Evolutionary conservation across 768 basidiomycete species (phyloP), one percentile per base, ranked within the genome.

Genomic region (Rhodotorula babjevae): DNA sequence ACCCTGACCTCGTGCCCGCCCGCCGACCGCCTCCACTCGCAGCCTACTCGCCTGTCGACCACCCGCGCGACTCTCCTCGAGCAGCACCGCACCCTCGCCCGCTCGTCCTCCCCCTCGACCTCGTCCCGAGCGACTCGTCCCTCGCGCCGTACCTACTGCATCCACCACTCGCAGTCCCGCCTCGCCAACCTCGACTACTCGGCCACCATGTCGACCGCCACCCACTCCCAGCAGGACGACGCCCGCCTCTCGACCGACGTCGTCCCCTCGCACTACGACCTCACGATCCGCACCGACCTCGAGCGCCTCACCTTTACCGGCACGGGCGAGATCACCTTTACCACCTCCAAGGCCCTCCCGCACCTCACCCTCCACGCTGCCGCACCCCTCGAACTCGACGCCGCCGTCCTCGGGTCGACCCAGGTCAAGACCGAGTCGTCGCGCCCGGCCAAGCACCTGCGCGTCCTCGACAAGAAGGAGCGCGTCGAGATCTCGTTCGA

Each of bases 251-350:
- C n/a, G 3, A 40, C 31, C 40, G 59, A 60, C 27, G 66, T 67
- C 47, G 29, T 33, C 67, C 71, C 71, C 27, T 49, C 59, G 14
- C 90, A 93, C 79, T 94, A 93, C 81, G 88, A 90, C 76, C 79
- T 93, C 62, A 87, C 87, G 59, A 82, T 93, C 79, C 87, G 86
- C 78, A 93, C 92, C 64, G 91, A 97, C 82, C 86, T 97, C 64
- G 85, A 89, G 67, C 84, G 84, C n/a, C 84, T 87, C 71, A 85
- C 82, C 18, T 98, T 93, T 80, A 83, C 86, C 56, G 95, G 95
- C 56, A 84, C 87, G 52, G 90, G 89, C 61, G 87, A 87, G 75
- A 86, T 90, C 67, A 91, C 89, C 74, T 81, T 93, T 66, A 84
- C 90, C 60, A 81, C 93, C 71, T 81, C 84, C 66, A 81, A 85